Evolutionary conservation across 1,284 basidiomycete genomes (phyloP), one percentile per base, ranked within the genome.

Genomic region (Peniophora sp.): DNA sequence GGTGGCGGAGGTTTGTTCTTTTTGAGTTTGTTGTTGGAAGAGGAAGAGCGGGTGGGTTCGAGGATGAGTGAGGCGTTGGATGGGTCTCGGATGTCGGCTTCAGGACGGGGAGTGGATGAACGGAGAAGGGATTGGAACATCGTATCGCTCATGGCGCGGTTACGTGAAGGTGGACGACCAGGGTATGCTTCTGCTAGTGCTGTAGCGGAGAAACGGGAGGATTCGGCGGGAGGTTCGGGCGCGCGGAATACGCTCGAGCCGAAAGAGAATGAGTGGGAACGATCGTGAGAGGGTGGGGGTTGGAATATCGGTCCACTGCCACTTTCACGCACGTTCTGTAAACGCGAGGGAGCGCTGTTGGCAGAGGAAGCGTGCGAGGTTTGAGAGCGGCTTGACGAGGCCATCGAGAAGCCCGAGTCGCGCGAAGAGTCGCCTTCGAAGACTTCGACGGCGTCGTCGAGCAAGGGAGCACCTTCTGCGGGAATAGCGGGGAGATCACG

Each of bases 41-140:
- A 32, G 6, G 27, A 32, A 5, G 5, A 12, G 16, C 59, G 56
- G 47, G 58, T 58, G 16, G 54, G 20, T 3, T 20, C 25, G 1
- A 80, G 66, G 10, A 78, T 66, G 8, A 82, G 61, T 3, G 74
- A 70, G 9, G 68, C 56, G 2, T 68, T 67, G 0, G 74, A 75
- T 39, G 73, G 70, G 63, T 84, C 79, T 53, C 83, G 76, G 62
- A 81, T 81, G 49, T 84, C 81, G 2, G 72, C 70, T 59, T 82
- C 81, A 2, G 81, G 79, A 8, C n/a, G 16, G 8, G 38, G 38
- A 5, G 38, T 41, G 8, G 38, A n/a, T 35, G 59, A 22, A 38
- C 58, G 60, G 6, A 62, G 54, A 69, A 81, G 73, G 6, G 74
- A 71, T 53, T 80, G 76, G 64, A 83, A 81, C 11, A 80, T 72